These are phyloP conservation scores for Quercus gilva DNA, from an alignment of 306 rosid species.

Conservation along the genomic window DNA sequence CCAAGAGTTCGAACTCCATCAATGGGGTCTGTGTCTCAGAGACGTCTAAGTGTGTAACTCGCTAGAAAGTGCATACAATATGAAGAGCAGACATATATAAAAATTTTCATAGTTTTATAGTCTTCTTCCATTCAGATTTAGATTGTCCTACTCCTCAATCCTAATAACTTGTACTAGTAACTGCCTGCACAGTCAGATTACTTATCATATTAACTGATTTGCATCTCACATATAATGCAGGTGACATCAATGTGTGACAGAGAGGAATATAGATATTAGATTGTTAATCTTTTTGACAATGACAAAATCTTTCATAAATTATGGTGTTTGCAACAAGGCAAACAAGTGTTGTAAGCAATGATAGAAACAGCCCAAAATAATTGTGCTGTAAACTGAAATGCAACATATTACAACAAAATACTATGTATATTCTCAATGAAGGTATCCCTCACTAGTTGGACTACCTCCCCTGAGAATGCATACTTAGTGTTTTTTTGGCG, in stretches of 20 bases:
- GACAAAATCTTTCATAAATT: background rate
- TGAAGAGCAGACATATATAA: background rate
- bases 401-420: background rate
- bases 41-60: background rate
- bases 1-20: background rate
- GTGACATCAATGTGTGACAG: background rate
- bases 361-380: background rate
- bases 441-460: too few relatives aligned
- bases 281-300: background rate
- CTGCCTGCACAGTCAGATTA: background rate
- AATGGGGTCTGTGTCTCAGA: background rate
- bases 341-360: background rate
- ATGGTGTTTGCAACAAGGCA: background rate
- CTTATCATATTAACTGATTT: background rate
- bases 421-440: too few relatives aligned
- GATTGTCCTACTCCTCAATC: background rate
- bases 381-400: background rate
- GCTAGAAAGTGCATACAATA: background rate
- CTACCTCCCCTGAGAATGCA: too few relatives aligned
- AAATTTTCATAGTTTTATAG: background rate
- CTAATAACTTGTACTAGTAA: background rate
- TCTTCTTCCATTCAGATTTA: background rate
- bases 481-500: too few relatives aligned
- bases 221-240: background rate
- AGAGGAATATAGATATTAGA: too few relatives aligned